phyloP scores from a whole-genome alignment of 805 yeast genomes.

The Isabelozyma gotoi region DNA sequence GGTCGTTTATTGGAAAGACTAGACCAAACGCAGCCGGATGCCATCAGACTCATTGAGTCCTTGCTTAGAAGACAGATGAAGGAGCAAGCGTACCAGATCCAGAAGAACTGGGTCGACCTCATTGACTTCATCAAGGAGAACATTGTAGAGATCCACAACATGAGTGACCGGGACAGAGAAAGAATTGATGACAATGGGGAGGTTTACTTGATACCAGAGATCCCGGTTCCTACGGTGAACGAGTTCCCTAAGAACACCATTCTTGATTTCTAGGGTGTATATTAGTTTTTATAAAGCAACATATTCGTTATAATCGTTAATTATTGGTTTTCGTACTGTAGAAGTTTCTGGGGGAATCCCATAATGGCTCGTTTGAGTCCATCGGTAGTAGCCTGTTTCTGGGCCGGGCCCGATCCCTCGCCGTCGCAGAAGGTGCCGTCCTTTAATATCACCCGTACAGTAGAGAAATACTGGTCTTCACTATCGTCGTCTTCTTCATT shows the following conservation, averaged over 20 bases:
- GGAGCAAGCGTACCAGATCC: slow-evolving; percentile 82
- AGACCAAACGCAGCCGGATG: slow-evolving; percentile 72
- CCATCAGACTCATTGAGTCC: slow-evolving; percentile 69
- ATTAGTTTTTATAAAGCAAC: no score
- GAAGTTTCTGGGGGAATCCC: slow-evolving; percentile 26
- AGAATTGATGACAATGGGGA: slow-evolving; percentile 88
- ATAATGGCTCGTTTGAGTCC: slow-evolving; percentile 45
- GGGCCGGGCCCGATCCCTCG: slow-evolving; percentile 44
- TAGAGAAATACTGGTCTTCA: slow-evolving; percentile 14
- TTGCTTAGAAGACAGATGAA: slow-evolving; percentile 68
- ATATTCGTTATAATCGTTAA: no score
- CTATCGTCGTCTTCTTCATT: slow-evolving; percentile 11
- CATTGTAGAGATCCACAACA: slow-evolving; percentile 71
- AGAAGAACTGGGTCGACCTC: slow-evolving; percentile 62
- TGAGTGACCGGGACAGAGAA: slow-evolving; percentile 84
- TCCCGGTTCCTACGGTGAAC: slow-evolving; percentile 65
- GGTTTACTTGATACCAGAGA: slow-evolving; percentile 72
- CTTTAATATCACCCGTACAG: slow-evolving; percentile 33
- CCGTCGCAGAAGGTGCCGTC: slow-evolving; percentile 45
- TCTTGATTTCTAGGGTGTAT: slow-evolving; percentile 63
- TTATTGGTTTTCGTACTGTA: slow-evolving; percentile 32
- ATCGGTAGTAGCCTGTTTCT: slow-evolving; percentile 49
- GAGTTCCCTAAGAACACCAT: slow-evolving; percentile 60
- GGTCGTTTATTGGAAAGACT: slow-evolving; percentile 86
- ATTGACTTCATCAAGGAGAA: slow-evolving; percentile 55